phyloP scores from a whole-genome alignment of 345 rosid genomes.

The Heritiera fomes region DNA sequence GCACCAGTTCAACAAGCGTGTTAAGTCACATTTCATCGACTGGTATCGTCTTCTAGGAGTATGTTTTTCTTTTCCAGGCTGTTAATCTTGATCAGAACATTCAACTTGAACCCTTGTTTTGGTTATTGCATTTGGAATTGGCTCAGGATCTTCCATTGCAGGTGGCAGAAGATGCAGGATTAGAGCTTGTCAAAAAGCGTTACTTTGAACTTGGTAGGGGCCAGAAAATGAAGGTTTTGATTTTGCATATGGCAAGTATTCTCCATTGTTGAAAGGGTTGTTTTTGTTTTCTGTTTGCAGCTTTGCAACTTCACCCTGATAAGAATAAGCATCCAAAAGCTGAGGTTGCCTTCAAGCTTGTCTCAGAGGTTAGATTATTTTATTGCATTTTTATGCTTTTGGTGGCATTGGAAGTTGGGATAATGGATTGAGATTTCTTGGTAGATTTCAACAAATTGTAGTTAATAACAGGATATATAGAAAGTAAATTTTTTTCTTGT shows the following conservation, averaged over 20 bases:
- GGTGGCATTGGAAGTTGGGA: not conserved
- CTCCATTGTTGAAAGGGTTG: not conserved
- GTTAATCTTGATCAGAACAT: not conserved
- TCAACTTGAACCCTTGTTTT: not conserved
- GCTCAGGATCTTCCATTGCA: slow-evolving; percentile 26
- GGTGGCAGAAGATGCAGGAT: slow-evolving; percentile 73
- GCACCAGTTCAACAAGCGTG: slow-evolving; percentile 10
- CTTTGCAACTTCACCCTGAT: slow-evolving; percentile 92
- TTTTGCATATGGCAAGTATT: not conserved
- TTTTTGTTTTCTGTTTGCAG: slow-evolving; percentile 35
- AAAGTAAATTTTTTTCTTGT: not conserved
- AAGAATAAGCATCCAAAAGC: slow-evolving; percentile 87
- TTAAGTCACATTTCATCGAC: slow-evolving; percentile 60
- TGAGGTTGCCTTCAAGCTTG: slow-evolving; percentile 85
- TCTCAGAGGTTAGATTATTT: slow-evolving; percentile 69
- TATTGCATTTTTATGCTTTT: not conserved
- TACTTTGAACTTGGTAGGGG: slow-evolving; percentile 75
- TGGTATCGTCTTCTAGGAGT: slow-evolving; percentile 90
- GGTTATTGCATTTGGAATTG: slow-evolving; percentile 4
- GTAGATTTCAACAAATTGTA: not conserved
- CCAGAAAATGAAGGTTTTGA: not conserved
- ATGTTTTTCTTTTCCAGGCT: not conserved
- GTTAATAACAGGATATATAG: not conserved
- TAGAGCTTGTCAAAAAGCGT: slow-evolving; percentile 56
- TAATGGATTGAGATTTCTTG: not conserved